Evolutionary conservation across 257 asterid species (phyloP).

Genomic region (Sherardia arvensis): DNA sequence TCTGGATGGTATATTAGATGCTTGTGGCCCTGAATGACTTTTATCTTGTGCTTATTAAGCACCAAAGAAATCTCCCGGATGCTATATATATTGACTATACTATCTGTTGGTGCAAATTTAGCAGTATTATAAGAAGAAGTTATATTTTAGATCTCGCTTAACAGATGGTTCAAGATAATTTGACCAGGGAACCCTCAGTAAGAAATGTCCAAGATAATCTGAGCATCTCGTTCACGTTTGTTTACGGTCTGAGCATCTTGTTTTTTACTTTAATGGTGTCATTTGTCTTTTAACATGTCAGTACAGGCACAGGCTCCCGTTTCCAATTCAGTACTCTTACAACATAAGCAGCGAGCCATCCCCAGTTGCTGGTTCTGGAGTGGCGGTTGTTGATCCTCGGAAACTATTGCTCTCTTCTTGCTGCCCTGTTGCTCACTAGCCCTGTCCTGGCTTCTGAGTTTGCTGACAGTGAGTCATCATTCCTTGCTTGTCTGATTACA

Average conservation of each 20-base stretch:
- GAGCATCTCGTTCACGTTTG: no score
- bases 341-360: neutral
- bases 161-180: constrained; percentile 66
- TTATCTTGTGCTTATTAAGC: neutral
- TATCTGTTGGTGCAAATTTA: constrained; percentile 16
- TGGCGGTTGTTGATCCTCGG: constrained; percentile 49
- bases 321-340: neutral
- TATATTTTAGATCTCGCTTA: constrained; percentile 31
- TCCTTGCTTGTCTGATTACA: no score
- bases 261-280: neutral
- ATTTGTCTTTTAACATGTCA: constrained; percentile 8
- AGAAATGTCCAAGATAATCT: no score
- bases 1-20: neutral
- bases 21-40: neutral
- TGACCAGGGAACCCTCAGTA: constrained; percentile 68
- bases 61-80: neutral
- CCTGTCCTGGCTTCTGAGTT: constrained; percentile 55
- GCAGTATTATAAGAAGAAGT: constrained; percentile 19
- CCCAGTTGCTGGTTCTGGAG: constrained; percentile 16
- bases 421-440: constrained; percentile 44
- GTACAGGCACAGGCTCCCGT: constrained; percentile 3
- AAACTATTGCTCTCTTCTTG: constrained; percentile 35
- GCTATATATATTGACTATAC: neutral
- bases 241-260: no score
- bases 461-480: constrained; percentile 96